These are phyloP conservation scores for Apiosordaria backusii DNA, from an alignment of 495 filamentous ascomycete species.

Conservation along the genomic window DNA sequence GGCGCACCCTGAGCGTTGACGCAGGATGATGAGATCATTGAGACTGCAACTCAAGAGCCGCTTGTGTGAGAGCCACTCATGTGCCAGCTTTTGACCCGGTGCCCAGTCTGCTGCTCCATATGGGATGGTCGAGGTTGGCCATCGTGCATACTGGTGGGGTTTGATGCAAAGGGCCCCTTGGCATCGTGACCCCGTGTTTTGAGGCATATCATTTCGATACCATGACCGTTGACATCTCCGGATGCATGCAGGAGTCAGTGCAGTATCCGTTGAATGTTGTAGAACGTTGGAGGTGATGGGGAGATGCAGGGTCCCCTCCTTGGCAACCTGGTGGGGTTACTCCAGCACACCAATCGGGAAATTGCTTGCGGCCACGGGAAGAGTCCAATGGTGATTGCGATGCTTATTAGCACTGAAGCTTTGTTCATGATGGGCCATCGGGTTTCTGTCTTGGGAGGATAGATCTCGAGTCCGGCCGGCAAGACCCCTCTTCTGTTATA, in stretches of 20 bases:
- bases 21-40: conserved; percentile 1
- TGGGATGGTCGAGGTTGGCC: not conserved
- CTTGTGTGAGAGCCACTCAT: conserved; percentile 1
- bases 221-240: not conserved
- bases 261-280: not conserved
- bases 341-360: conserved; percentile 23
- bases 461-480: not conserved
- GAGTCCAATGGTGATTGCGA: conserved; percentile 7
- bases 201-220: not conserved
- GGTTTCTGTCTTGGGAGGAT: no score
- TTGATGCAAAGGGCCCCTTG: not conserved
- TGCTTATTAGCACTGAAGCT: not conserved
- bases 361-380: conserved; percentile 24
- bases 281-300: conserved; percentile 4
- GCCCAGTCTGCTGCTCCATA: not conserved
- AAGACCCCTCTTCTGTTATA: no score
- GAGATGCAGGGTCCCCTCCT: conserved; percentile 6
- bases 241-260: not conserved
- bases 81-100: conserved; percentile 3
- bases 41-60: not conserved
- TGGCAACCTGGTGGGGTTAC: conserved; percentile 6
- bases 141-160: not conserved
- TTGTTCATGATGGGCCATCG: not conserved
- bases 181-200: not conserved
- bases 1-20: not conserved